Evolutionary conservation across 1,284 basidiomycete species (phyloP).

Genomic region (Ganoderma leucocontextum): DNA sequence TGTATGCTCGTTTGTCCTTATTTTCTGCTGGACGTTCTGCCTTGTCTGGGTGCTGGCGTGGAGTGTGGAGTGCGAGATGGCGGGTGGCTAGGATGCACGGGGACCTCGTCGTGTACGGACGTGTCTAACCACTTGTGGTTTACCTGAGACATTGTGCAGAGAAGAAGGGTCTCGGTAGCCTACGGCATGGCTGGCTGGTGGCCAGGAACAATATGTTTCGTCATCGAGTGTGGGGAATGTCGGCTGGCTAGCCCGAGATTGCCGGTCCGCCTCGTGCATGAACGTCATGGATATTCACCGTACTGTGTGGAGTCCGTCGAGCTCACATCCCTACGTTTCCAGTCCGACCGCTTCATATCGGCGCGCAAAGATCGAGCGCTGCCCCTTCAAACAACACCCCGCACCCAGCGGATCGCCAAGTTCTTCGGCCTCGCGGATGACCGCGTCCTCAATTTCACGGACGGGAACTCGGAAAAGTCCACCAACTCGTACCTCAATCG

Average conservation of each 20-base stretch:
- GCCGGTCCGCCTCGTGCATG: neutral
- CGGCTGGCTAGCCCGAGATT: slow-evolving; percentile 5
- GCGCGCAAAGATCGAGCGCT: slow-evolving; percentile 47
- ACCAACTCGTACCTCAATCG: slow-evolving; percentile 43
- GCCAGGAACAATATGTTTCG: neutral
- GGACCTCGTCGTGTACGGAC: neutral
- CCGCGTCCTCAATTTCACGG: slow-evolving; percentile 50
- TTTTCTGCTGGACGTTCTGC: neutral
- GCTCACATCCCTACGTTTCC: neutral
- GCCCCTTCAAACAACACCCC: slow-evolving; percentile 55
- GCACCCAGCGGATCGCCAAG: slow-evolving; percentile 56
- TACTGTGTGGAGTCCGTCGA: no score
- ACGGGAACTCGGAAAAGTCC: slow-evolving; percentile 38
- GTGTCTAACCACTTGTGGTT: neutral
- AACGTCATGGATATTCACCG: no score
- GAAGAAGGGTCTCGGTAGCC: neutral
- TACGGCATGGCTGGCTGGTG: neutral
- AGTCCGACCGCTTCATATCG: slow-evolving; percentile 59
- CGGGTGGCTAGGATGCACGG: neutral
- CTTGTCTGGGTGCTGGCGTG: neutral
- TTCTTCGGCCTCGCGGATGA: slow-evolving; percentile 56
- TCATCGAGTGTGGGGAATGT: slow-evolving; percentile 9
- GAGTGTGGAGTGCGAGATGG: slow-evolving; percentile 1
- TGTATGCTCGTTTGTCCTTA: neutral
- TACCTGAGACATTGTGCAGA: neutral